phyloP scores from a whole-genome alignment of 345 rosid genomes.

The Mallotus nudiflorus region DNA sequence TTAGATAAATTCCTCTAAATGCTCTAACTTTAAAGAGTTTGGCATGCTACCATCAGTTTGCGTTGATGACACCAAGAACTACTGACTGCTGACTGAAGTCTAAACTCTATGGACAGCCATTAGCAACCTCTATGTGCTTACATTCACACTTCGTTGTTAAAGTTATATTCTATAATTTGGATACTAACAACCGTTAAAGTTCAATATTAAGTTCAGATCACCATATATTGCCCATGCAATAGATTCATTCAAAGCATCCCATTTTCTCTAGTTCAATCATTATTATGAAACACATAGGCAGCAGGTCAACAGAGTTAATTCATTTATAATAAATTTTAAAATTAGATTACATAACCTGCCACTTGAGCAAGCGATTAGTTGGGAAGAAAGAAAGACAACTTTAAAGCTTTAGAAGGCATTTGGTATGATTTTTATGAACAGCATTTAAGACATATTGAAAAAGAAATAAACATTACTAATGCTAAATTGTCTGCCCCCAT shows the following conservation, averaged over 20 bases:
- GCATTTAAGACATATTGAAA: conserved; percentile 18
- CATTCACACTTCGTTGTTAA: no score
- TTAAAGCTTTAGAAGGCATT: conserved; percentile 23
- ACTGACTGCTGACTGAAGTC: no score
- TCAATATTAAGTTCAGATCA: not conserved
- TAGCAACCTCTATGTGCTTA: no score
- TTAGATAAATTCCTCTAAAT: no score
- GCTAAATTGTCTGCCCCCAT: conserved; percentile 4
- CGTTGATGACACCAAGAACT: no score
- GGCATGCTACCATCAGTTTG: no score
- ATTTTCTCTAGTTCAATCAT: not conserved
- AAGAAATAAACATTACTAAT: conserved; percentile 9
- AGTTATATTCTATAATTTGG: no score
- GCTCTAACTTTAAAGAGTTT: no score
- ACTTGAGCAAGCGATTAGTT: conserved; percentile 22
- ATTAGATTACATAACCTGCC: conserved; percentile 29
- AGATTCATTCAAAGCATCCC: conserved; percentile 3
- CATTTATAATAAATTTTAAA: conserved; percentile 20
- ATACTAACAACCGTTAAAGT: no score
- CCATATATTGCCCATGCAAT: not conserved
- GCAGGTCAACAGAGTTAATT: conserved; percentile 7
- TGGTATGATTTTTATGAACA: conserved; percentile 35
- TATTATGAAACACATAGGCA: not conserved
- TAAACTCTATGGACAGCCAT: no score
- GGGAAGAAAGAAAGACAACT: conserved; percentile 16